Base-by-base conservation (phyloP, 129 eudicot genomes). In the Oenanthe sinensis region DNA sequence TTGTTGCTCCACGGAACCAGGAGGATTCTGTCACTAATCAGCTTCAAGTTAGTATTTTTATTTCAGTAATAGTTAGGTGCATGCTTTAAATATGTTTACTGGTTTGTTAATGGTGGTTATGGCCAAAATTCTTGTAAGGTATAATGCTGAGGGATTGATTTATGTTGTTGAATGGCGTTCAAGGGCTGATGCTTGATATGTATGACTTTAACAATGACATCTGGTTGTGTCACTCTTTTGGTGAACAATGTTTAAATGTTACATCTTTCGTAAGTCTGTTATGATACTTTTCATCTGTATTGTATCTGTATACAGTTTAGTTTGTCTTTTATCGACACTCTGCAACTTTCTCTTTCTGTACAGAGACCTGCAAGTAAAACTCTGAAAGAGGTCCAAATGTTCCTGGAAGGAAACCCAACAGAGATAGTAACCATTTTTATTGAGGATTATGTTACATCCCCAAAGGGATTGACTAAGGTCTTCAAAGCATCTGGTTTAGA, bases 151-250 rank as follows among this genome's bases (percentile, higher is more conserved):
- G 79, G 24, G 24, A 52, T 33, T 5, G 37, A 6, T n/a, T 80
- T 78, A 3, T 75, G 42, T 71, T 82, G 86, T 80, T 92, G 99
- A 90, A 96, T 86, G 99, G 99, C 50, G 99, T 92, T 78, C 96
- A 97, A 82, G 99, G 97, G 82, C 93, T 96, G 33, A 96, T 96
- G 99, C 88, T 96, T 85, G 99, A 96, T 80, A 87, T 96, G 97
- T 96, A 92, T 47, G 99, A 96, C 83, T 96, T 92, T 90, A 76
- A 88, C 88, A 84, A 90, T 46, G 95, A 89, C 78, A 87, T 96
- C 71, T 96, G 97, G 99, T 65, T 96, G 81, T 96, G 99, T 75
- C 97, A 96, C 82, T 92, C 99, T 14, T 89, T 90, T 47, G 85
- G 82, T 8, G 97, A 97, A 47, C 54, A 79, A 76, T 96, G 99